These are phyloP conservation scores for Scheffersomyces titani DNA, from an alignment of 1,139 yeast species.

Conservation along the genomic window DNA sequence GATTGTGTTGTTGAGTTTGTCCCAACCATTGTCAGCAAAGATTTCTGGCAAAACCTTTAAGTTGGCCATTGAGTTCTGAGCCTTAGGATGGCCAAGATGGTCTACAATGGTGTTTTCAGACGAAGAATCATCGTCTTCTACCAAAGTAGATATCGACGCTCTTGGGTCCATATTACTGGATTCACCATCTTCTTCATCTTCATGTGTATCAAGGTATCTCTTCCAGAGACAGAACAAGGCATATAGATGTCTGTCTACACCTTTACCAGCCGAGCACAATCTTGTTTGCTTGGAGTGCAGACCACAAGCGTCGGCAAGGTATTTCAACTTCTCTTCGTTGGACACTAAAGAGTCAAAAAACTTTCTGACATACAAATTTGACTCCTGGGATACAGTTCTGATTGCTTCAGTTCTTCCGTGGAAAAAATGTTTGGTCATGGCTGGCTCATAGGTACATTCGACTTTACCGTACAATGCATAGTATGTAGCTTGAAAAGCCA, in stretches of 20 bases:
- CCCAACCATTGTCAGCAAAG: slow-evolving; percentile 77
- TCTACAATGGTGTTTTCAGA: slow-evolving; percentile 22
- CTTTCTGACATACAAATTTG: slow-evolving; percentile 79
- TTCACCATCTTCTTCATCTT: slow-evolving; percentile 11
- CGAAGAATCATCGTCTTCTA: slow-evolving; percentile 18
- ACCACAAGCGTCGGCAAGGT: slow-evolving; percentile 66
- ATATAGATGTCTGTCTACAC: slow-evolving; percentile 88
- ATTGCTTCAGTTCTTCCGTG: slow-evolving; percentile 95
- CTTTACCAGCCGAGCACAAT: slow-evolving; percentile 72
- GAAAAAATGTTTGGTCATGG: slow-evolving; percentile 84
- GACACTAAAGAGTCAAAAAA: slow-evolving; percentile 72
- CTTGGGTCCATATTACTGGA: slow-evolving; percentile 12
- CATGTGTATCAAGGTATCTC: slow-evolving; percentile 52
- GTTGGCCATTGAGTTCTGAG: slow-evolving; percentile 14
- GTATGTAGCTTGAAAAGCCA: slow-evolving; percentile 92
- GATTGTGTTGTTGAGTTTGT: slow-evolving; percentile 56
- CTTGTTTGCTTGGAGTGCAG: slow-evolving; percentile 70
- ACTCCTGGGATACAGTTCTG: slow-evolving; percentile 78
- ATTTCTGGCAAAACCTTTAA: slow-evolving; percentile 39
- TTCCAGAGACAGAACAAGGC: slow-evolving; percentile 91
- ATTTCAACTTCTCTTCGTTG: slow-evolving; percentile 59
- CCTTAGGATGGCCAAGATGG: slow-evolving; percentile 8
- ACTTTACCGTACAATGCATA: slow-evolving; percentile 91
- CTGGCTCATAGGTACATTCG: slow-evolving; percentile 94
- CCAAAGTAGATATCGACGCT: slow-evolving; percentile 15